phyloP scores from a whole-genome alignment of 257 asterid species.

The Lavandula angustifolia region DNA sequence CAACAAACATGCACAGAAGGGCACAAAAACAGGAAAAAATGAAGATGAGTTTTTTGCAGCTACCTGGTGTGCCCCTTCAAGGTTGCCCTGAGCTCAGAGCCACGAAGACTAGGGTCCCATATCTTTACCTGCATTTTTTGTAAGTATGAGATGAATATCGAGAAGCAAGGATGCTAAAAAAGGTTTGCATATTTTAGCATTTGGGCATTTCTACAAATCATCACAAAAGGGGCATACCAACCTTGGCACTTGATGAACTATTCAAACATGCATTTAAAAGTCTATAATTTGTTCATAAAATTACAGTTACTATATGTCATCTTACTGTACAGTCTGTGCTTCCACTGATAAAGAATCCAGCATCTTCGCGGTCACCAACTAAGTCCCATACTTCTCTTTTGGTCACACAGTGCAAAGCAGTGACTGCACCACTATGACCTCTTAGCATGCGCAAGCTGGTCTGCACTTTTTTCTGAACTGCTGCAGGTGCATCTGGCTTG shows the following conservation, averaged over 20 bases:
- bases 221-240: background rate
- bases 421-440: conserved; percentile 90
- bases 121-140: conserved; percentile 70
- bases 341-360: conserved; percentile 93
- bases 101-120: conserved; percentile 97
- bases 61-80: conserved; percentile 89
- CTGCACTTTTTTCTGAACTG: conserved; percentile 82
- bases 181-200: background rate
- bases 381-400: conserved; percentile 96
- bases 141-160: background rate
- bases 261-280: background rate
- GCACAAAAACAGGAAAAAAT: background rate
- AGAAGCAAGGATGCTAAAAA: background rate
- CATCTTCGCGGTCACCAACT: conserved; percentile 94
- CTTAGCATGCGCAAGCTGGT: conserved; percentile 82
- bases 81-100: conserved; percentile 93
- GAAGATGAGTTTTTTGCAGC: conserved; percentile 16
- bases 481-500: conserved; percentile 65
- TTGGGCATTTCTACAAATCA: background rate
- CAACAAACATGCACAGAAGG: conserved; percentile 9
- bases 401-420: conserved; percentile 92
- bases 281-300: background rate
- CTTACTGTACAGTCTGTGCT: conserved; percentile 92
- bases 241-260: background rate
- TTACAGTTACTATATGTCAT: conserved; percentile 25